Percentiles rank a stretch among this genome's conserved stretches.
Conservation (phyloP, 768 basidiomycete genomes). For the Leccinum olivaceopallidum region DNA sequence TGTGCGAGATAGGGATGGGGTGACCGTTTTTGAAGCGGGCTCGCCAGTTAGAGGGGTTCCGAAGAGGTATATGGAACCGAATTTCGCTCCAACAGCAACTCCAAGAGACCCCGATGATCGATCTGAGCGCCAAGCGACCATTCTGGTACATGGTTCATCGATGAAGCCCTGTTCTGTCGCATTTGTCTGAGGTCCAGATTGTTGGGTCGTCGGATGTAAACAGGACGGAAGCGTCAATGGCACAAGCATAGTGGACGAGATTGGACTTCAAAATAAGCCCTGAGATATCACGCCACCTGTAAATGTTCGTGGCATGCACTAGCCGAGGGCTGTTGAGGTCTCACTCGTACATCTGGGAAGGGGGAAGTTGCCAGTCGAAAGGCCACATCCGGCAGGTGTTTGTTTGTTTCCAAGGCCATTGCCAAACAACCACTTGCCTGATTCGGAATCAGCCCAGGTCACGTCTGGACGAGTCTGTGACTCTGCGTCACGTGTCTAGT, state of each 20-base stretch:
- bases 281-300: background rate
- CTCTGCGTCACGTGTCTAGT: background rate
- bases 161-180: constrained; percentile 26
- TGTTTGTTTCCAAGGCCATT: constrained; percentile 32
- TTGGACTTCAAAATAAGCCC: background rate
- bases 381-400: constrained; percentile 20
- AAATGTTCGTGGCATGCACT: constrained; percentile 11
- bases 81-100: constrained; percentile 22
- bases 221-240: constrained; percentile 25
- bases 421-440: constrained; percentile 26
- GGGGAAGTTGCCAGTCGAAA: background rate
- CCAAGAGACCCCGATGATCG: constrained; percentile 13
- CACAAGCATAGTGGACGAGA: constrained; percentile 23
- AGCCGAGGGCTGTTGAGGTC: background rate
- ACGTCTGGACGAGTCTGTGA: background rate
- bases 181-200: constrained; percentile 8
- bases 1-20: constrained; percentile 18
- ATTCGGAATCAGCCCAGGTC: background rate
- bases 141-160: constrained; percentile 19
- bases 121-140: constrained; percentile 21
- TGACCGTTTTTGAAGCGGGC: constrained; percentile 5
- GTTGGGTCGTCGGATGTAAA: constrained; percentile 13
- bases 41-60: constrained; percentile 28
- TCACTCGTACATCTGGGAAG: constrained; percentile 5
- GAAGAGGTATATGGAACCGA: constrained; percentile 31